phyloP scores from a whole-genome alignment of 495 filamentous ascomycete genomes.

The Neurospora sp. region DNA sequence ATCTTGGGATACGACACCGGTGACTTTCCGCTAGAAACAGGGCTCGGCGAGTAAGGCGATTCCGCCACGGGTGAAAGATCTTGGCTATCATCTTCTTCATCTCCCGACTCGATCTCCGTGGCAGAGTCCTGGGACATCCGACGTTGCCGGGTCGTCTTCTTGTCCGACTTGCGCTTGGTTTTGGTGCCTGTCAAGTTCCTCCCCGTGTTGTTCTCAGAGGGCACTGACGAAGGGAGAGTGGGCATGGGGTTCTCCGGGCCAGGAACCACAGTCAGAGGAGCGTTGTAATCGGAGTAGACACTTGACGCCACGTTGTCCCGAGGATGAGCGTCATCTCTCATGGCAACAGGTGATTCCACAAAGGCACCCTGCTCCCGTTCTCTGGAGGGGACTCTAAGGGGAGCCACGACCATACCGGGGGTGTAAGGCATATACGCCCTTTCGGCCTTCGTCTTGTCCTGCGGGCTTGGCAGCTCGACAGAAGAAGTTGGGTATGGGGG shows the following conservation, averaged over 20 bases:
- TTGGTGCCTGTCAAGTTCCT: slow-evolving; percentile 11
- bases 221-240: neutral
- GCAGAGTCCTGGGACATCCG: slow-evolving; percentile 16
- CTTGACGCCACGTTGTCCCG: slow-evolving; percentile 5
- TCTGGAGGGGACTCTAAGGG: slow-evolving; percentile 14
- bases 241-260: slow-evolving; percentile 8
- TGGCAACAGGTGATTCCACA: slow-evolving; percentile 7
- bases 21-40: slow-evolving; percentile 20
- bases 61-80: slow-evolving; percentile 37
- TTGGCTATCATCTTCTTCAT: slow-evolving; percentile 14
- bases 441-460: slow-evolving; percentile 32
- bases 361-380: slow-evolving; percentile 7
- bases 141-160: slow-evolving; percentile 1
- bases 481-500: neutral
- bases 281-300: slow-evolving; percentile 7
- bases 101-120: slow-evolving; percentile 21
- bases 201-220: neutral
- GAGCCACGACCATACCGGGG: slow-evolving; percentile 16
- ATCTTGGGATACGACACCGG: slow-evolving; percentile 37
- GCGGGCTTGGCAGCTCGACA: slow-evolving; percentile 28
- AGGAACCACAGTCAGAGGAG: slow-evolving; percentile 1
- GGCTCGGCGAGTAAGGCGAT: slow-evolving; percentile 21
- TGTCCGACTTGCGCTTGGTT: slow-evolving; percentile 6
- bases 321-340: neutral
- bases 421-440: slow-evolving; percentile 15